Conservation (phyloP, 441 rosid genomes). For the Gossypium gossypioides region DNA sequence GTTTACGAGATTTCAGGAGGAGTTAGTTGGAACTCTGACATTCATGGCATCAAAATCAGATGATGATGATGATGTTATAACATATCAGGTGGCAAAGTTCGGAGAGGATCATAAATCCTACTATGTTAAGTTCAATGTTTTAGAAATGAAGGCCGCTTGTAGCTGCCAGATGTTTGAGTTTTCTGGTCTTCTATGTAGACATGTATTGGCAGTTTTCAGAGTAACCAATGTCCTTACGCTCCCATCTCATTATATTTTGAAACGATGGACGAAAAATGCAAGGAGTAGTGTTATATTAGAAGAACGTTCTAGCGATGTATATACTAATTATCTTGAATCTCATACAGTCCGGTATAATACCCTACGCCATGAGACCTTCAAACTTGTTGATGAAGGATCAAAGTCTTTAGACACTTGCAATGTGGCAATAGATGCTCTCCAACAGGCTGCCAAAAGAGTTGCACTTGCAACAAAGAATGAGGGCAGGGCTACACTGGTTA, state of each 20-base stretch:
- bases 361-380: slow-evolving; percentile 68
- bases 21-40: slow-evolving; percentile 76
- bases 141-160: slow-evolving; percentile 79
- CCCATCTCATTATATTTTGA: slow-evolving; percentile 67
- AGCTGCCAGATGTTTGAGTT: slow-evolving; percentile 94
- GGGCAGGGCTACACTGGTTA: slow-evolving; percentile 28
- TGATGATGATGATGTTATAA: slow-evolving; percentile 55
- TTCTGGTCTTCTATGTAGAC: slow-evolving; percentile 89
- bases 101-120: slow-evolving; percentile 75
- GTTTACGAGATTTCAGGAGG: slow-evolving; percentile 82
- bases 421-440: slow-evolving; percentile 50
- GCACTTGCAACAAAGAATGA: slow-evolving; percentile 46
- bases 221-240: slow-evolving; percentile 92
- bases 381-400: slow-evolving; percentile 66
- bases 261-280: slow-evolving; percentile 95
- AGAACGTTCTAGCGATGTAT: slow-evolving; percentile 41
- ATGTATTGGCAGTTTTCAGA: slow-evolving; percentile 75
- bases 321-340: slow-evolving; percentile 60
- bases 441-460: slow-evolving; percentile 63
- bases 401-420: slow-evolving; percentile 43
- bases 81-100: slow-evolving; percentile 67
- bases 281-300: slow-evolving; percentile 66
- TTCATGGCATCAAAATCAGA: slow-evolving; percentile 79
- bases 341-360: slow-evolving; percentile 61
- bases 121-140: slow-evolving; percentile 56